Base-by-base conservation (phyloP, 73 alveolate species). In the Paraurostyla sp. region DNA sequence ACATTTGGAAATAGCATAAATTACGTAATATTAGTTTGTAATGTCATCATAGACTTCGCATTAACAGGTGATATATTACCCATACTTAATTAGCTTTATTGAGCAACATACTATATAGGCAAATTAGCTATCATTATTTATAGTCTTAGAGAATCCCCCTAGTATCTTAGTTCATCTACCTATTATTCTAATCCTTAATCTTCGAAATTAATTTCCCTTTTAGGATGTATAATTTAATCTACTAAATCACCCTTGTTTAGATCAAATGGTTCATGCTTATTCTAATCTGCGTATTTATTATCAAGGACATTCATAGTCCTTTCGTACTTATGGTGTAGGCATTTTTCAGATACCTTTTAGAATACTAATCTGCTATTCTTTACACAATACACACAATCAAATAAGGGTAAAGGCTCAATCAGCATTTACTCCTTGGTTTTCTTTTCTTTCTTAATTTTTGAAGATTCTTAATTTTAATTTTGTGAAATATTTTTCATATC, bases 381-480 rank as follows among this genome's bases (percentile, higher is more conserved):
- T 9, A 35, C 78, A 27, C 89, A 78, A 52, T 32, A 78, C 89
- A 78, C 40, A 40, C 89, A 78, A 27, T 78, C 89, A 78, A 78
- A 78, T 52, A 78, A 33, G 6, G 89, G 89, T 9, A 78, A 60
- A 7, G 89, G 89, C 45, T 78, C 89, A 25, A 52, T 6, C 41
- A 78, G 7, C 89, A 78, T 78, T 15, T 30, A 9, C 48, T 49
- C 89, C 35, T 54, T 49, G 40, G 89, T 78, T 52, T 63, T 63
- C 25, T 63, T 63, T 32, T 56, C 20, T 56, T 56, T 22, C 33
- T 45, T 13, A 45, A 45, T 45, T 45, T 45, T 13, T 45, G 9
- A 9, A 45, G 57, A 18, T 7, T 11, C 56, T 45, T 16, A 11
- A 45, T 45, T 45, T 45, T 45, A 11, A 45, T 45, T n/a, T n/a